These are phyloP conservation scores for Beauveria medogensis DNA, from an alignment of 2,329 filamentous ascomycete genomes.

Conservation along the genomic window DNA sequence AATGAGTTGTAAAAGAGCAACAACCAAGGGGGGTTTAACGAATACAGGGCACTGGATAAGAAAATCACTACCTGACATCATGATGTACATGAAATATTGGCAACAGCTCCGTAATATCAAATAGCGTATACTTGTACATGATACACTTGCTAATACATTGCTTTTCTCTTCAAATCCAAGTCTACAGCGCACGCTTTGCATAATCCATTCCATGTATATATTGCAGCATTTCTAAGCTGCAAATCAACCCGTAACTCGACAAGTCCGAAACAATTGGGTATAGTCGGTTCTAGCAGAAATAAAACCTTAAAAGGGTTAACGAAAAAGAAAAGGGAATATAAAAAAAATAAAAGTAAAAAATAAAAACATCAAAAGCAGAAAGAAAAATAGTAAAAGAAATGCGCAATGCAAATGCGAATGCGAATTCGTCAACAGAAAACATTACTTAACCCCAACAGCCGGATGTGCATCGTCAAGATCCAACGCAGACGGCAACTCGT, in stretches of 20 bases:
- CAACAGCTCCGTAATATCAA: neutral
- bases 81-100: too few species aligned
- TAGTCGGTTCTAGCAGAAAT: slow-evolving; percentile 7
- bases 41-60: too few species aligned
- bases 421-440: neutral
- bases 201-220: neutral
- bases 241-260: neutral
- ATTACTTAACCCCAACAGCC: neutral
- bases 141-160: neutral
- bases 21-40: too few species aligned
- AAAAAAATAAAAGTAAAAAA: too few species aligned
- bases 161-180: neutral
- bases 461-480: slow-evolving; percentile 6
- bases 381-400: neutral
- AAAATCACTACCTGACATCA: too few species aligned
- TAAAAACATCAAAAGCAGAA: neutral
- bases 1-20: slow-evolving; percentile 3
- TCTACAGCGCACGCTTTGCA: neutral
- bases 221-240: neutral
- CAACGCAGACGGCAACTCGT: slow-evolving; percentile 20
- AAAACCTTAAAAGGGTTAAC: neutral
- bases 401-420: neutral
- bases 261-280: slow-evolving; percentile 6
- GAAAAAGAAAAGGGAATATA: neutral
- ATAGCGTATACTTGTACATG: neutral